phyloP scores from a whole-genome alignment of 148 eudicot genomes.

The Euryodendron excelsum region DNA sequence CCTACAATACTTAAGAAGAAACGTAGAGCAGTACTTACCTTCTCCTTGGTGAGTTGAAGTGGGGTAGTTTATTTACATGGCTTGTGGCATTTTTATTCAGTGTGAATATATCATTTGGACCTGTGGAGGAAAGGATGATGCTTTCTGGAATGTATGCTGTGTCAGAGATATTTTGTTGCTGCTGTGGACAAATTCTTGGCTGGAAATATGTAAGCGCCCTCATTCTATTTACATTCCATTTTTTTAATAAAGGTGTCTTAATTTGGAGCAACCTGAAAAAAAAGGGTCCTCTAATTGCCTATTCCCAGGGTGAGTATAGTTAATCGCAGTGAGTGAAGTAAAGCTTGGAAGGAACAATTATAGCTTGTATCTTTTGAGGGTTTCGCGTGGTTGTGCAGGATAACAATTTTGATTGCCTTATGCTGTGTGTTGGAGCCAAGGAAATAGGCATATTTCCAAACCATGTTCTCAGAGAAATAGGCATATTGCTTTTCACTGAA shows the following conservation, averaged over 20 bases:
- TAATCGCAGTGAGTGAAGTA: background rate
- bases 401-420: background rate
- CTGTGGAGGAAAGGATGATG: slow-evolving; percentile 52
- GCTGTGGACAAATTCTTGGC: slow-evolving; percentile 57
- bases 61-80: background rate
- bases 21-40: no score
- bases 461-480: background rate
- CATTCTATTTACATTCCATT: background rate
- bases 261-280: background rate
- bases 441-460: no score
- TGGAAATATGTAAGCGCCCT: slow-evolving; percentile 60
- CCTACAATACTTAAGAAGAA: no score
- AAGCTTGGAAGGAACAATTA: background rate
- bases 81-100: slow-evolving; percentile 12
- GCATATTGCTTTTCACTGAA: background rate
- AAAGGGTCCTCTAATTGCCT: background rate
- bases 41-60: no score
- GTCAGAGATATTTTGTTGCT: slow-evolving; percentile 54
- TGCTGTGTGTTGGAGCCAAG: background rate
- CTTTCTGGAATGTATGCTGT: slow-evolving; percentile 54
- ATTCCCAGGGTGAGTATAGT: background rate
- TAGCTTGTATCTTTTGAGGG: background rate
- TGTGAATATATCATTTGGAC: slow-evolving; percentile 50
- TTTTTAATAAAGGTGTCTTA: background rate
- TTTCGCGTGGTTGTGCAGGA: background rate